Base-by-base conservation (phyloP, 352 stramenopile species). In the Plasmopara halstedii region DNA sequence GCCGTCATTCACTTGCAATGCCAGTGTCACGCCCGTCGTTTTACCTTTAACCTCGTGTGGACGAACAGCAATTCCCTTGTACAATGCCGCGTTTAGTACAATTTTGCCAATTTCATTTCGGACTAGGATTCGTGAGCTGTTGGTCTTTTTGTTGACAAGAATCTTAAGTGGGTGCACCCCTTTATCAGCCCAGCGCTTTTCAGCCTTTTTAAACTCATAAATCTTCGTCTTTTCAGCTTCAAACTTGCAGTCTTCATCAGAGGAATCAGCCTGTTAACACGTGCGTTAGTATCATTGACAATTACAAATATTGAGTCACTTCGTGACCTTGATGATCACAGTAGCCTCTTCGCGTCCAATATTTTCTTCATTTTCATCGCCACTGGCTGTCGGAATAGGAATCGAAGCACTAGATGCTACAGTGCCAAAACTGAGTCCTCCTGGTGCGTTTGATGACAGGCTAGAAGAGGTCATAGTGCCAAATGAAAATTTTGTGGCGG, bases 151-250 rank as follows among this genome's bases (percentile, higher is more conserved):
- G 67, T 76, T 82, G 9, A 85, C 57, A 0, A 94, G 71, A 18
- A 94, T 62, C 49, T 91, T 77, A 42, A 94, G 67, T 21, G 79
- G 76, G 41, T 94, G 79, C 35, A 78, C 62, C 0, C 82, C 79
- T 56, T 91, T 90, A 70, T 94, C 80, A 8, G 80, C 82, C 82
- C 82, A 94, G 22, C 76, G 77, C 61, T 88, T 94, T 50, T 91
- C 82, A 53, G 86, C 73, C 42, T 85, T 89, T 53, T 88, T 91
- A 52, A 90, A 90, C 57, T 90, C 79, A 46, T 85, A 78, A 19
- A 92, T 46, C 59, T 87, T 92, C 42, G 67, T 70, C 60, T 88
- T 87, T 9, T 88, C 76, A 5, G 57, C 64, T 33, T 90, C 77
- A 45, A 90, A 94, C 17, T 80, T 61, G 42, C 61, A 73, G 14